Evolutionary conservation across 2,329 filamentous ascomycete genomes (phyloP).

Genomic region (Cladosporium sp.): DNA sequence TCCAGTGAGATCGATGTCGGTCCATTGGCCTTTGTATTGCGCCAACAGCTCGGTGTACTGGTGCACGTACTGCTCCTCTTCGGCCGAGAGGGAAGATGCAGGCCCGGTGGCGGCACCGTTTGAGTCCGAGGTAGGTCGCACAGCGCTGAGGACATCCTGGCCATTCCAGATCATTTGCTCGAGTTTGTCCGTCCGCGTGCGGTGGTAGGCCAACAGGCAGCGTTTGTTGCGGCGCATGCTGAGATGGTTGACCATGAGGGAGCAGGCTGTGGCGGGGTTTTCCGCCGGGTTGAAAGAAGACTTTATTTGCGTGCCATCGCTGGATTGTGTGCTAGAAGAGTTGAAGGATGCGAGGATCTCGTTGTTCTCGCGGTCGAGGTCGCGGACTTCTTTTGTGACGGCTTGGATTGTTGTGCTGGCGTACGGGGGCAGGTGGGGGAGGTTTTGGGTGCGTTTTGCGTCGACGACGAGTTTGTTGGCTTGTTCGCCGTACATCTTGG

Average conservation of each 20-base stretch:
- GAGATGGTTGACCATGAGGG: constrained; percentile 86
- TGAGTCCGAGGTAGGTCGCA: constrained; percentile 52
- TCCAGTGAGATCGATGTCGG: constrained; percentile 91
- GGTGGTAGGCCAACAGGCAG: constrained; percentile 90
- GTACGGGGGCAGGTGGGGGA: constrained; percentile 83
- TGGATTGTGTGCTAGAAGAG: constrained; percentile 34
- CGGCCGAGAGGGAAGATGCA: constrained; percentile 63
- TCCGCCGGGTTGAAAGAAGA: constrained; percentile 79
- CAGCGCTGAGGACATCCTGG: constrained; percentile 71
- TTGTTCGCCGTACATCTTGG: constrained; percentile 76
- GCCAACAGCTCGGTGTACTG: constrained; percentile 88
- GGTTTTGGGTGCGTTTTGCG: constrained; percentile 87
- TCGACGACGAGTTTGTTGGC: constrained; percentile 78
- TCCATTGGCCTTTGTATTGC: constrained; percentile 98
- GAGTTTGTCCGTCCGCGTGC: constrained; percentile 81
- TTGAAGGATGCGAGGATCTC: constrained; percentile 77
- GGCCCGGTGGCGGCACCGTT: background rate
- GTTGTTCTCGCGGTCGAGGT: constrained; percentile 81
- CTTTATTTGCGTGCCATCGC: constrained; percentile 39
- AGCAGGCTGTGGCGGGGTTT: constrained; percentile 80
- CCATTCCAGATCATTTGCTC: constrained; percentile 94
- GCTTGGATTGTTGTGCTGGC: constrained; percentile 86
- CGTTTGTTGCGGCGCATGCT: constrained; percentile 96
- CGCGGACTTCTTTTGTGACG: constrained; percentile 85
- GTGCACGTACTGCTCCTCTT: constrained; percentile 93